Percentiles rank a stretch among this genome's conserved stretches.
These are phyloP conservation scores for Colletotrichum lentis DNA, from an alignment of 2,329 filamentous ascomycete genomes.

Conservation along the genomic window DNA sequence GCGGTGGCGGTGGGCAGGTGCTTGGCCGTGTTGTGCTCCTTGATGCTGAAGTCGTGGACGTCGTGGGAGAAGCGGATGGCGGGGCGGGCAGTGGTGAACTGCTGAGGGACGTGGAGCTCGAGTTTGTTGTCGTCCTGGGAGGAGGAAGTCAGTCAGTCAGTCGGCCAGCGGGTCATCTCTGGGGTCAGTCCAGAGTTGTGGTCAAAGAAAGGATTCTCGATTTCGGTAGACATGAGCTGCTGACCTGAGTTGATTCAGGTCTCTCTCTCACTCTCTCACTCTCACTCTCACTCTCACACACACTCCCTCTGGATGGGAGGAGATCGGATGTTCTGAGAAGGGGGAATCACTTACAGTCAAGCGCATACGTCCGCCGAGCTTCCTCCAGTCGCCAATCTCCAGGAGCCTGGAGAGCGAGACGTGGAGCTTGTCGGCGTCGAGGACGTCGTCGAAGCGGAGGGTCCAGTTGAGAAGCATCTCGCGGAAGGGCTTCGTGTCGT, in stretches of 20 bases:
- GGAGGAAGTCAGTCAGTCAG: no score
- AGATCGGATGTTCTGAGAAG: no score
- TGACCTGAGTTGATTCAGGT: no score
- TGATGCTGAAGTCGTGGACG: slow-evolving; percentile 47
- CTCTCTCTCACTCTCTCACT: no score
- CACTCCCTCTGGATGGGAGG: no score
- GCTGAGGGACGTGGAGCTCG: slow-evolving; percentile 46
- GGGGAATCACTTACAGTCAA: slow-evolving; percentile 44
- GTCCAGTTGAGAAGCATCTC: slow-evolving; percentile 46
- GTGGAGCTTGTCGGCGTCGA: slow-evolving; percentile 53
- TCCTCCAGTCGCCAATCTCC: slow-evolving; percentile 55
- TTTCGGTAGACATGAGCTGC: no score
- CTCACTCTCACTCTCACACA: no score
- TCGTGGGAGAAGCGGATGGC: slow-evolving; percentile 53
- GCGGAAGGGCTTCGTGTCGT: slow-evolving; percentile 42
- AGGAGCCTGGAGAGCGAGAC: slow-evolving; percentile 50
- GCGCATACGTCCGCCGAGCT: slow-evolving; percentile 56
- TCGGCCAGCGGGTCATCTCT: no score
- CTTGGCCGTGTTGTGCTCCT: slow-evolving; percentile 52
- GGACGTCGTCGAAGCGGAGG: slow-evolving; percentile 56
- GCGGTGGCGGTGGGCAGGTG: slow-evolving; percentile 47
- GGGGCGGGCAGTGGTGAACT: slow-evolving; percentile 47
- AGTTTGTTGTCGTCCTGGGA: slow-evolving; percentile 41
- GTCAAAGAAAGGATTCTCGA: no score
- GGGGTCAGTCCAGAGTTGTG: no score